Evolutionary conservation across 352 stramenopile species (phyloP).

Genomic region (Globisporangium canariense): DNA sequence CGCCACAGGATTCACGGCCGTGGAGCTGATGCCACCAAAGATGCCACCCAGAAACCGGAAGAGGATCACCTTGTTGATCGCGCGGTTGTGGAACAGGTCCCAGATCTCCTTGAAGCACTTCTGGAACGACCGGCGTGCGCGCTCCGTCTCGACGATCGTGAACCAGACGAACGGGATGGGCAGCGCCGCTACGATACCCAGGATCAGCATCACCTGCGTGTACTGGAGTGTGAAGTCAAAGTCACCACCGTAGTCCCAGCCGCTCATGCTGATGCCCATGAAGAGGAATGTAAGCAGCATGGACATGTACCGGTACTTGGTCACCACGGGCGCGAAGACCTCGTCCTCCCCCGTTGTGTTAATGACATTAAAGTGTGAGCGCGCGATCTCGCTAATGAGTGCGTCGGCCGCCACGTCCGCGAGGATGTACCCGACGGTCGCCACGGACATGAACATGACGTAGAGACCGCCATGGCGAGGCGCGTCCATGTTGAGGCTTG

Average conservation of each 20-base stretch:
- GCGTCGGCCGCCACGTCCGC: conserved; percentile 74
- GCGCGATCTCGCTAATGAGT: conserved; percentile 37
- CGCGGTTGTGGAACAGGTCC: conserved; percentile 33
- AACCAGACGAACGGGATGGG: conserved; percentile 36
- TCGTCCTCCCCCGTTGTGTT: conserved; percentile 16
- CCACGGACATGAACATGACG: conserved; percentile 63
- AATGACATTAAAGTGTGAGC: conserved; percentile 13
- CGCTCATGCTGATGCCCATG: conserved; percentile 63
- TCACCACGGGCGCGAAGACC: conserved; percentile 32
- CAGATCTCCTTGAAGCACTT: conserved; percentile 31
- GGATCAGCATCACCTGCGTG: conserved; percentile 44
- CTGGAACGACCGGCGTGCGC: conserved; percentile 19
- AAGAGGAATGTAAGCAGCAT: conserved; percentile 46
- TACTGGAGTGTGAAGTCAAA: conserved; percentile 52
- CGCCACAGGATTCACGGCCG: conserved; percentile 37
- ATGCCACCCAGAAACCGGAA: conserved; percentile 41
- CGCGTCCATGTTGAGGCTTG: conserved; percentile 39
- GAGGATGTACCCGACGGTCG: conserved; percentile 70
- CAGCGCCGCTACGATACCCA: conserved; percentile 24
- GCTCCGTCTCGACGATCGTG: conserved; percentile 19
- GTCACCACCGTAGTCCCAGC: conserved; percentile 48
- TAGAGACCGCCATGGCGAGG: conserved; percentile 41
- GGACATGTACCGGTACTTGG: conserved; percentile 28
- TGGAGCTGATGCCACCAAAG: conserved; percentile 35
- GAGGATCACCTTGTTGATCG: conserved; percentile 35